Conservation (phyloP, 148 eudicot species). For the Fagopyrum homotropicum region DNA sequence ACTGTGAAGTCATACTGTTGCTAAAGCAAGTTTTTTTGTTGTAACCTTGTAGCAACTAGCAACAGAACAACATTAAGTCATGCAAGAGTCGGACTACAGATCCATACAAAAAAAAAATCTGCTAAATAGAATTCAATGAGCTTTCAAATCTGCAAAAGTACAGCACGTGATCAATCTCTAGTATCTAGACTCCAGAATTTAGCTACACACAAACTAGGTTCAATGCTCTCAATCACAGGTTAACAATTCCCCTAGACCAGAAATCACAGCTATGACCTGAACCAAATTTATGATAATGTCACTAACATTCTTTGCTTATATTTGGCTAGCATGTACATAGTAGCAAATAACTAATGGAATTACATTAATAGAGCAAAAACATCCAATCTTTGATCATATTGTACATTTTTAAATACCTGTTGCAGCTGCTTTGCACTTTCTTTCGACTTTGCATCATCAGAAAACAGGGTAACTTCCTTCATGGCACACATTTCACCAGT, state of each 20-base stretch:
- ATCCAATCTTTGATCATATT: neutral
- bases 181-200: neutral
- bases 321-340: neutral
- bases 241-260: neutral
- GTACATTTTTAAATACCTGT: constrained; percentile 40
- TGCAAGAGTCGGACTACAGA: neutral
- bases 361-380: neutral
- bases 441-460: constrained; percentile 90
- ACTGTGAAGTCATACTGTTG: neutral
- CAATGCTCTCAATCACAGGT: neutral
- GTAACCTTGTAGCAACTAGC: neutral
- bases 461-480: constrained; percentile 93
- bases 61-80: neutral
- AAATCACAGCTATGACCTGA: neutral
- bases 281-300: neutral
- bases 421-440: constrained; percentile 95
- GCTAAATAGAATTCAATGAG: neutral
- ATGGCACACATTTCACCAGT: constrained; percentile 99
- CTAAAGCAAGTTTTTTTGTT: neutral
- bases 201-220: neutral
- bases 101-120: neutral
- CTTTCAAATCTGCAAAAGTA: neutral
- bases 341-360: neutral
- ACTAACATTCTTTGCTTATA: neutral
- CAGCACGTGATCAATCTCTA: neutral